Conservation (phyloP, 306 rosid species). For the Dryas drummondii region DNA sequence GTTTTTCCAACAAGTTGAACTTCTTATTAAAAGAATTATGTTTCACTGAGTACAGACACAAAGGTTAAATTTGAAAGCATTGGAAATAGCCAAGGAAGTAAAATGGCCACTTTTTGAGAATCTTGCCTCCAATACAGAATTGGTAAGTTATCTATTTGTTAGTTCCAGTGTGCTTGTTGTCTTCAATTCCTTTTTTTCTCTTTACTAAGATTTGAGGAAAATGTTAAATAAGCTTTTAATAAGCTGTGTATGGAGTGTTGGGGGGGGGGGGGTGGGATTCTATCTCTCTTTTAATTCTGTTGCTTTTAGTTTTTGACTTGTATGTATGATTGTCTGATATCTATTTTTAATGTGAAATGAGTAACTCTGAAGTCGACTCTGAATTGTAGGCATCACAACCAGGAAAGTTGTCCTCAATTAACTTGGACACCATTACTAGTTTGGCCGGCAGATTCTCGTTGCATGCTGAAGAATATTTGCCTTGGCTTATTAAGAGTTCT, state of each 20-base stretch:
- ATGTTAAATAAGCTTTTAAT: background rate
- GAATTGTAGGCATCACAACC: slow-evolving; percentile 42
- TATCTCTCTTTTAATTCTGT: background rate
- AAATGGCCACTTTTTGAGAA: slow-evolving; percentile 73
- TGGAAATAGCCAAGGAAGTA: slow-evolving; percentile 56
- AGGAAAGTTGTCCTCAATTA: slow-evolving; percentile 54
- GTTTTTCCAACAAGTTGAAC: background rate
- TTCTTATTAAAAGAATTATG: slow-evolving; percentile 8
- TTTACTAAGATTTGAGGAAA: background rate
- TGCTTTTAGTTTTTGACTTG: slow-evolving; percentile 8
- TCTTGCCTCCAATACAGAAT: slow-evolving; percentile 42
- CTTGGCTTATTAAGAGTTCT: slow-evolving; percentile 58
- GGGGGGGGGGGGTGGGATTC: background rate
- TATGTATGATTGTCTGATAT: background rate
- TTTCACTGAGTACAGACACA: slow-evolving; percentile 52
- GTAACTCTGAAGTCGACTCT: slow-evolving; percentile 4
- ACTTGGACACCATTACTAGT: slow-evolving; percentile 52
- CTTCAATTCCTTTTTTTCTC: slow-evolving; percentile 7
- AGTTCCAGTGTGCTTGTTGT: slow-evolving; percentile 16
- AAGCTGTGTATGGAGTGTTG: background rate
- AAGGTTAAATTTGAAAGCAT: slow-evolving; percentile 63
- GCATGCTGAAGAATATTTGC: slow-evolving; percentile 47
- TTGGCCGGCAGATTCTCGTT: slow-evolving; percentile 61
- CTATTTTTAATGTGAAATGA: background rate
- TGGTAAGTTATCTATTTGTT: slow-evolving; percentile 40